phyloP scores from a whole-genome alignment of 2,329 filamentous ascomycete genomes.

The Botrytis fabae region DNA sequence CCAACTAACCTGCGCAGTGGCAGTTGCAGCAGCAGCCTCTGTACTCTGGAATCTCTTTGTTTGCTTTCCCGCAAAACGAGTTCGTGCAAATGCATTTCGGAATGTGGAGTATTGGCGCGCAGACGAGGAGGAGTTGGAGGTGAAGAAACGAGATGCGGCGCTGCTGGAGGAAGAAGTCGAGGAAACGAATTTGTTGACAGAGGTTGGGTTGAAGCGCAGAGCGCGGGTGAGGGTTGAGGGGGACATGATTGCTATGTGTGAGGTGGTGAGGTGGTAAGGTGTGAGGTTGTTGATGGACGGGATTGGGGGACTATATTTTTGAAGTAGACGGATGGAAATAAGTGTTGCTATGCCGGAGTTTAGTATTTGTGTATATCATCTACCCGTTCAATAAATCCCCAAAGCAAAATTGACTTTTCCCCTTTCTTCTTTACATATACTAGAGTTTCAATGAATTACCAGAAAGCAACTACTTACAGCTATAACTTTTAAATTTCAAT shows the following conservation, averaged over 20 bases:
- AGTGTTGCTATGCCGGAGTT: constrained; percentile 11
- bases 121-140: constrained; percentile 47
- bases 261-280: not conserved
- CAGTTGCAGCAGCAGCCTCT: constrained; percentile 56
- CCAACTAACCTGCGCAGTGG: constrained; percentile 48
- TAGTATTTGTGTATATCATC: not conserved
- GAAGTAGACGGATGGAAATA: constrained; percentile 1
- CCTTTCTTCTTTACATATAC: not conserved
- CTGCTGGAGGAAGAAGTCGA: constrained; percentile 42
- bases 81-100: constrained; percentile 26
- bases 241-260: not conserved
- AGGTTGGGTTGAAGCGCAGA: constrained; percentile 19
- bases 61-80: constrained; percentile 36
- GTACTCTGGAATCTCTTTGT: constrained; percentile 61
- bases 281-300: not conserved
- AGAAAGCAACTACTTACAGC: not conserved
- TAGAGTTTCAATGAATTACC: too few species aligned
- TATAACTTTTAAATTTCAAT: not conserved
- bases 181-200: constrained; percentile 14
- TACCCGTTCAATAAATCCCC: not conserved
- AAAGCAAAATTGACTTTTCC: not conserved
- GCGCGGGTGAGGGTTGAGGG: constrained; percentile 1
- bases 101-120: constrained; percentile 46
- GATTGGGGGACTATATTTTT: not conserved
- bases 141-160: constrained; percentile 45